A percentile compares a stretch with the other conserved stretches of the same genome.
Conservation (phyloP, 306 rosid species). For the Vigna angularis region DNA sequence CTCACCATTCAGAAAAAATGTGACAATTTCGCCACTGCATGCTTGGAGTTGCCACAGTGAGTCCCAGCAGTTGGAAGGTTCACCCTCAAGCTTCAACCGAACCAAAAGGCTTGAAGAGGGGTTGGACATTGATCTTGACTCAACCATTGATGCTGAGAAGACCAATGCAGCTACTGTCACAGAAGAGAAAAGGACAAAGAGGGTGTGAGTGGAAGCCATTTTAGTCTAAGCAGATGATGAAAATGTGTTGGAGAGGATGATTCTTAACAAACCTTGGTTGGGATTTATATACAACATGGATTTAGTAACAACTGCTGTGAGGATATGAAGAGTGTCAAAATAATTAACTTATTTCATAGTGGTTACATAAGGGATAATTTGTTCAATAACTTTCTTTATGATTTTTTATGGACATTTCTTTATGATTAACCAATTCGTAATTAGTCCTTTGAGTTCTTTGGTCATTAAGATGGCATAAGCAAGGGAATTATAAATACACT, state of each 20-base stretch:
- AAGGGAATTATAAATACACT: background rate
- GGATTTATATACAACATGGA: background rate
- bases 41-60: constrained; percentile 29
- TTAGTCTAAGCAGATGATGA: background rate
- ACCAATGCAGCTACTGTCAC: background rate
- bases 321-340: constrained; percentile 15
- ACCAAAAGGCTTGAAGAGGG: constrained; percentile 2
- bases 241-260: background rate
- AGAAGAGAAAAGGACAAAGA: background rate
- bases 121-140: background rate
- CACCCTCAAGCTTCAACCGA: constrained; percentile 26
- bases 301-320: background rate
- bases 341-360: background rate
- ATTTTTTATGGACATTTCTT: background rate
- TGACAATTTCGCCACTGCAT: constrained; percentile 18
- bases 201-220: background rate
- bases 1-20: constrained; percentile 16
- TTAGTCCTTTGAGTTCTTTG: background rate
- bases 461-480: background rate
- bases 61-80: constrained; percentile 23
- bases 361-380: background rate
- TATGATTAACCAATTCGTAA: background rate
- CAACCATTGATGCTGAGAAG: constrained; percentile 1
- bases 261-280: background rate
- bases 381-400: background rate